Evolutionary conservation across 2,329 filamentous ascomycete genomes (phyloP).

Genomic region (Spiromastix sp.): DNA sequence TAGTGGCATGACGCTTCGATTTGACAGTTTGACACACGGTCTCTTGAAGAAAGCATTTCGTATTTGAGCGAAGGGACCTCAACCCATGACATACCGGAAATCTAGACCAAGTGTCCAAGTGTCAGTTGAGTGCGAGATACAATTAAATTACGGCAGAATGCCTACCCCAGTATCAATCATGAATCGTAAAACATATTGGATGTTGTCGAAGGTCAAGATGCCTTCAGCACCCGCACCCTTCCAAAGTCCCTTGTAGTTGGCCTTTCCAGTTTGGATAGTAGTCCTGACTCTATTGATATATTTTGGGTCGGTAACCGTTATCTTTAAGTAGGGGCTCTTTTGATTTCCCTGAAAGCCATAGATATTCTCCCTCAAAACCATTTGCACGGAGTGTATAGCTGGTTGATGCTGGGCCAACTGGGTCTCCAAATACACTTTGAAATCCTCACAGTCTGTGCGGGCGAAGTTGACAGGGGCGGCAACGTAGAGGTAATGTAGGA

Average conservation of each 20-base stretch:
- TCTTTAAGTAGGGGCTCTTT: constrained; percentile 84
- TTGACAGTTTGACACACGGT: constrained; percentile 84
- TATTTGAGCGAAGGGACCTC: constrained; percentile 69
- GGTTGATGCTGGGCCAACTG: constrained; percentile 64
- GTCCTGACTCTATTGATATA: constrained; percentile 66
- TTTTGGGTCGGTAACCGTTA: constrained; percentile 84
- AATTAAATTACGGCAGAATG: constrained; percentile 1
- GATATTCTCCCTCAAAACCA: constrained; percentile 81
- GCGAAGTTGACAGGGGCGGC: constrained; percentile 76
- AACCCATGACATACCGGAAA: constrained; percentile 96
- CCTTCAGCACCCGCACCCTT: constrained; percentile 50
- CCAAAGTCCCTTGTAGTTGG: constrained; percentile 92
- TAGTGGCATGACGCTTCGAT: constrained; percentile 86
- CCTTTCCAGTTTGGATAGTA: constrained; percentile 60
- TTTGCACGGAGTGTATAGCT: constrained; percentile 67
- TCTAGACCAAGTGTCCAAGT: constrained; percentile 33
- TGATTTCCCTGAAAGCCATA: constrained; percentile 91
- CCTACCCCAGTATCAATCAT: constrained; percentile 90
- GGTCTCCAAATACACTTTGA: constrained; percentile 69
- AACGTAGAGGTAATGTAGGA: constrained; percentile 92
- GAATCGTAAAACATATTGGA: constrained; percentile 89
- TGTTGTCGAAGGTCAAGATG: constrained; percentile 87
- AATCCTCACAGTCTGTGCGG: constrained; percentile 65
- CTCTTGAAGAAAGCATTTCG: constrained; percentile 52
- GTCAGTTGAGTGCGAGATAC: not conserved